A percentile compares a stretch with the other conserved stretches of the same genome.
Conservation (phyloP, 441 rosid species). For the Brassica hybrid region DNA sequence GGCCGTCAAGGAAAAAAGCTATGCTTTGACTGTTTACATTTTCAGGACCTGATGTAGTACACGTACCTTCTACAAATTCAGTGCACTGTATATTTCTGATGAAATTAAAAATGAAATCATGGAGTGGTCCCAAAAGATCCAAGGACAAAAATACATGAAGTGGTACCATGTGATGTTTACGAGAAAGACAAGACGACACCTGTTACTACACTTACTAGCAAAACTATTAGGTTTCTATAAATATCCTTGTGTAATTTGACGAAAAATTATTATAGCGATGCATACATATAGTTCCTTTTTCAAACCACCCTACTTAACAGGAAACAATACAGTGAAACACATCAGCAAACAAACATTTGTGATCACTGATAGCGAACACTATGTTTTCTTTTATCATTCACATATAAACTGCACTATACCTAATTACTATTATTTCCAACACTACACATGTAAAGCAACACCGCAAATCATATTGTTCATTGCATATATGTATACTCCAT, state of each 20-base stretch:
- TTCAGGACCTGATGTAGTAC: background rate
- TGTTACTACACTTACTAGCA: constrained; percentile 18
- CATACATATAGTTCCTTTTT: background rate
- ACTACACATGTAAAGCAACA: constrained; percentile 12
- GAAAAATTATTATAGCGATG: background rate
- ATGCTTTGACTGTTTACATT: constrained; percentile 12
- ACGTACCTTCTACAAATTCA: constrained; percentile 23
- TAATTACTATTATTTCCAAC: constrained; percentile 11
- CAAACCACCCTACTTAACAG: background rate
- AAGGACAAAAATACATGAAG: constrained; percentile 30
- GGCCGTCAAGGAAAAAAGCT: background rate
- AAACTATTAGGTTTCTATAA: constrained; percentile 11
- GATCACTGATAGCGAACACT: constrained; percentile 10
- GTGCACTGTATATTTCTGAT: background rate
- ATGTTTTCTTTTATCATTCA: background rate
- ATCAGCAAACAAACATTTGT: too few relatives aligned
- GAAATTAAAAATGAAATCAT: constrained; percentile 7
- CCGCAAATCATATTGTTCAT: background rate
- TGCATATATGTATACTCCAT: background rate
- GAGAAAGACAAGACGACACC: constrained; percentile 35
- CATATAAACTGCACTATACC: background rate
- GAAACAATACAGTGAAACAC: background rate
- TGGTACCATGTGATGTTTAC: constrained; percentile 34
- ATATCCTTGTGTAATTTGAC: background rate
- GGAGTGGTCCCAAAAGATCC: constrained; percentile 22